Evolutionary conservation across 805 yeast genomes (phyloP).

Genomic region (Metschnikowia koreensis): DNA sequence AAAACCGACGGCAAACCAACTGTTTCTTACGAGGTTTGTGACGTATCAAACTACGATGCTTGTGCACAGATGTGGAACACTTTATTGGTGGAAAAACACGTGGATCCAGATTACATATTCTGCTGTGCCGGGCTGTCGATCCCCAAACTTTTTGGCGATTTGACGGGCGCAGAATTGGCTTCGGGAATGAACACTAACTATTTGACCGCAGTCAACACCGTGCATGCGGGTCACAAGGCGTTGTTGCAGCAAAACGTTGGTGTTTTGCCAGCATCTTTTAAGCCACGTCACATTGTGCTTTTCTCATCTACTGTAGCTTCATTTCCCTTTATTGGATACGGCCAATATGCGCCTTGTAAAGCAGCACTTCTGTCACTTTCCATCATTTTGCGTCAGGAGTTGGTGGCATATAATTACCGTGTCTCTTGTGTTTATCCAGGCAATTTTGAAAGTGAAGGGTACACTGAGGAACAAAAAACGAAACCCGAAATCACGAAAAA

Average conservation of each 20-base stretch:
- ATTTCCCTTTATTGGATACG: constrained; percentile 88
- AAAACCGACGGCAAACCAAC: neutral
- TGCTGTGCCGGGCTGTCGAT: constrained; percentile 87
- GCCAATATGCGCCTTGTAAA: constrained; percentile 86
- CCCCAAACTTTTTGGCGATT: constrained; percentile 75
- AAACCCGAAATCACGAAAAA: constrained; percentile 80
- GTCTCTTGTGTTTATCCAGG: constrained; percentile 85
- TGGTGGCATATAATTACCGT: constrained; percentile 60
- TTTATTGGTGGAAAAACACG: constrained; percentile 19
- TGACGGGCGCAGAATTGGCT: constrained; percentile 55
- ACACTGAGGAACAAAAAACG: constrained; percentile 69
- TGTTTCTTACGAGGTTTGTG: constrained; percentile 52
- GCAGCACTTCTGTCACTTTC: constrained; percentile 77
- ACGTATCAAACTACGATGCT: constrained; percentile 55
- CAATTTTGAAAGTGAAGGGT: constrained; percentile 88
- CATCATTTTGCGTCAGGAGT: constrained; percentile 79
- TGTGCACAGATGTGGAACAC: constrained; percentile 47
- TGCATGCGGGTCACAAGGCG: constrained; percentile 60
- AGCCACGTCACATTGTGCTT: constrained; percentile 57
- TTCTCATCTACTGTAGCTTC: constrained; percentile 76
- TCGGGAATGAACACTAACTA: constrained; percentile 69
- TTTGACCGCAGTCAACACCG: constrained; percentile 63
- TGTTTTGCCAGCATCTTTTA: constrained; percentile 12
- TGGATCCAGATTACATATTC: constrained; percentile 68
- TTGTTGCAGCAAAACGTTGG: constrained; percentile 23